Evolutionary conservation across 1,284 basidiomycete species (phyloP).

Genomic region (Phellopilus nigrolimitatus): DNA sequence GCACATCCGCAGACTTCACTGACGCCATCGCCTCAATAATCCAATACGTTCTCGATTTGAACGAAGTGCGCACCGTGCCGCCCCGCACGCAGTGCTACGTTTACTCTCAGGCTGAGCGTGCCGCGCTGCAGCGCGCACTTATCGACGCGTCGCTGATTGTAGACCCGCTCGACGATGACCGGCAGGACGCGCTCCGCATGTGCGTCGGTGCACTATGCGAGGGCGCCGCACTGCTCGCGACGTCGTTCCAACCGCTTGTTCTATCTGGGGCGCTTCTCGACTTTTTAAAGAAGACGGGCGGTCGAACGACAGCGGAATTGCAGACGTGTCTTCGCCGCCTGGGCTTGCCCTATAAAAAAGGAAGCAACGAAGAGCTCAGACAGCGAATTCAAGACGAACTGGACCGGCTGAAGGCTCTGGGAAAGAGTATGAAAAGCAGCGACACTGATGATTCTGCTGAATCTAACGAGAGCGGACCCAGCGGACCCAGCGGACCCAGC

Average conservation of each 20-base stretch:
- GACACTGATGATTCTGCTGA: not conserved
- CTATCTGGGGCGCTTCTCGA: constrained; percentile 39
- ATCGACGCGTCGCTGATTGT: constrained; percentile 38
- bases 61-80: constrained; percentile 16
- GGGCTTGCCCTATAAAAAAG: constrained; percentile 31
- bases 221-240: constrained; percentile 42
- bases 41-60: constrained; percentile 29
- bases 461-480: not conserved
- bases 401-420: constrained; percentile 29
- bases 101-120: constrained; percentile 37
- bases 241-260: constrained; percentile 42
- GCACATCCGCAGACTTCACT: constrained; percentile 31
- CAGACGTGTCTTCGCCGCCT: constrained; percentile 37
- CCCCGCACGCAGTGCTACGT: constrained; percentile 41
- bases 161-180: constrained; percentile 29
- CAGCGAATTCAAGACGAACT: constrained; percentile 34
- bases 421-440: constrained; percentile 19
- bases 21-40: constrained; percentile 34
- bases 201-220: constrained; percentile 45
- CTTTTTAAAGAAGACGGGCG: constrained; percentile 35
- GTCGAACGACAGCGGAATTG: constrained; percentile 33
- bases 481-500: not conserved
- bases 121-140: constrained; percentile 37
- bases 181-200: constrained; percentile 29
- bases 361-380: constrained; percentile 34